Evolutionary conservation across 2,329 filamentous ascomycete species (phyloP).

Genomic region (Paecilomyces sp.): DNA sequence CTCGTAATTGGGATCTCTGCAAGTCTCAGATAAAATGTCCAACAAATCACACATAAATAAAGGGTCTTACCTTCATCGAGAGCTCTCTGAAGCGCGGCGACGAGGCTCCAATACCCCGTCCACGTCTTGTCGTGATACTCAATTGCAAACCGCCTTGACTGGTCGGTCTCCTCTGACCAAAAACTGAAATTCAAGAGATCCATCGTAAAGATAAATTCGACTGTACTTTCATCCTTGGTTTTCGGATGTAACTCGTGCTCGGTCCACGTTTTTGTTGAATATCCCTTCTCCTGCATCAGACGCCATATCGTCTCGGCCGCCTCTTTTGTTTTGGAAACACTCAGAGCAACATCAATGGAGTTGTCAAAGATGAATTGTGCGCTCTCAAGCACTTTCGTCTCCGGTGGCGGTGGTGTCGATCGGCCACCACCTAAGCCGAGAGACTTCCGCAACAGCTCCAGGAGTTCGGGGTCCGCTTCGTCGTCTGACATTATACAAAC

Average conservation of each 20-base stretch:
- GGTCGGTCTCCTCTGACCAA: constrained; percentile 68
- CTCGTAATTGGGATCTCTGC: constrained; percentile 80
- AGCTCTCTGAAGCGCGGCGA: constrained; percentile 78
- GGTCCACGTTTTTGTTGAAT: constrained; percentile 80
- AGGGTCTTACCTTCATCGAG: constrained; percentile 67
- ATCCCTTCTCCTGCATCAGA: constrained; percentile 76
- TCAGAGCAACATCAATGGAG: constrained; percentile 83
- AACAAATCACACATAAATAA: background rate
- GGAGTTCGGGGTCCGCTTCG: constrained; percentile 79
- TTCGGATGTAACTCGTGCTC: constrained; percentile 87
- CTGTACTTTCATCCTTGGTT: constrained; percentile 66
- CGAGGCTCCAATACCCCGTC: constrained; percentile 94
- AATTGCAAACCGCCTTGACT: constrained; percentile 66
- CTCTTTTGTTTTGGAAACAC: constrained; percentile 72
- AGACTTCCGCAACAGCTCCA: constrained; percentile 77
- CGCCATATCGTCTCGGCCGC: constrained; percentile 73
- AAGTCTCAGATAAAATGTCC: constrained; percentile 7
- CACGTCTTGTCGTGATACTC: constrained; percentile 73
- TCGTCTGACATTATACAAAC: constrained; percentile 70
- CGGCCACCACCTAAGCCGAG: constrained; percentile 56
- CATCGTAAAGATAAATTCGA: constrained; percentile 96
- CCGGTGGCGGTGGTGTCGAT: constrained; percentile 51
- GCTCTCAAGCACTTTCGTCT: constrained; percentile 73
- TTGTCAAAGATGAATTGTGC: constrained; percentile 89
- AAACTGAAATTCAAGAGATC: constrained; percentile 96